Evolutionary conservation across 306 rosid species (phyloP).

Genomic region (Castanea crenata): DNA sequence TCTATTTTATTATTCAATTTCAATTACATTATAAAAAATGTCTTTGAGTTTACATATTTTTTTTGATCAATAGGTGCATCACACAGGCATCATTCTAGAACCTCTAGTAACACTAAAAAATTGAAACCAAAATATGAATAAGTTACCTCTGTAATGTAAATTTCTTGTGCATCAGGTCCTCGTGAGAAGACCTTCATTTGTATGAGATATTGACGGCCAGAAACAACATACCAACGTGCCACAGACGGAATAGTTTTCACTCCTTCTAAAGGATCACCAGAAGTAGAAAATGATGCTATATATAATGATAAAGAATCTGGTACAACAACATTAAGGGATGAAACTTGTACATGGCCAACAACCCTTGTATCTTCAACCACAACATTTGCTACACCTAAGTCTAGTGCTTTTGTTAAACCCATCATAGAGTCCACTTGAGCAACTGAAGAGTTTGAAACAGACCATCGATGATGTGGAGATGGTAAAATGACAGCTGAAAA

Average conservation of each 20-base stretch:
- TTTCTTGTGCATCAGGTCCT: constrained; percentile 69
- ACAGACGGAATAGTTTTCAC: constrained; percentile 39
- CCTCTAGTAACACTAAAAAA: neutral
- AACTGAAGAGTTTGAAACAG: constrained; percentile 78
- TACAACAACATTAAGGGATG: constrained; percentile 77
- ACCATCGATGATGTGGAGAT: constrained; percentile 89
- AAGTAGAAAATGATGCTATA: constrained; percentile 54
- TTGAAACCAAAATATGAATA: constrained; percentile 16
- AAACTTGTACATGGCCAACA: constrained; percentile 76
- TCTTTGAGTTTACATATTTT: too few species aligned
- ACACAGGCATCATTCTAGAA: too few species aligned
- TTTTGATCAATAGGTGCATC: too few species aligned
- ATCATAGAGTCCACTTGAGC: constrained; percentile 59
- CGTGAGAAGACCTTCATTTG: constrained; percentile 75
- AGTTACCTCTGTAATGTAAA: constrained; percentile 81
- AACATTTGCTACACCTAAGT: constrained; percentile 66
- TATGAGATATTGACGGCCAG: constrained; percentile 79
- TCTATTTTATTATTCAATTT: too few species aligned
- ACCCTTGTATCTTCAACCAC: constrained; percentile 88
- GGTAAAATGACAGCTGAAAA: constrained; percentile 78
- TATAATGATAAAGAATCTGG: constrained; percentile 64
- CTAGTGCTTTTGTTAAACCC: constrained; percentile 65
- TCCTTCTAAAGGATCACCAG: constrained; percentile 59
- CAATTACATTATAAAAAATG: too few species aligned
- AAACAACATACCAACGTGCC: constrained; percentile 66